Percentiles rank a stretch among this genome's conserved stretches.
Evolutionary conservation across 441 rosid genomes (phyloP).

Genomic region (Adansonia gregorii): DNA sequence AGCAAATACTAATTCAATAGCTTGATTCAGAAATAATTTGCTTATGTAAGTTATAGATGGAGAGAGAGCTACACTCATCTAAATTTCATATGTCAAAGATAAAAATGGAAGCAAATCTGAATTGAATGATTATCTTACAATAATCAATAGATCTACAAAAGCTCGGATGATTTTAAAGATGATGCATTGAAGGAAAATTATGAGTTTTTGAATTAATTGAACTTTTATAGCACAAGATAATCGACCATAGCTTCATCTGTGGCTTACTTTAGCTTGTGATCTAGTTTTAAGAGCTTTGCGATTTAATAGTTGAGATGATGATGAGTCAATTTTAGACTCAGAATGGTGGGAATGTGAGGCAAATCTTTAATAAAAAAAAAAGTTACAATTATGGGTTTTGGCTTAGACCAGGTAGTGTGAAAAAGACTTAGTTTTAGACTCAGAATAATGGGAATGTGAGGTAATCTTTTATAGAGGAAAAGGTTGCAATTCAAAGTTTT

Average conservation of each 20-base stretch:
- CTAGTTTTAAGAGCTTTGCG: conserved; percentile 38
- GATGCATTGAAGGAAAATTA: not conserved
- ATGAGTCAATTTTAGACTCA: conserved; percentile 44
- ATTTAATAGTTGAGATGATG: conserved; percentile 44
- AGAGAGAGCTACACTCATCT: not conserved
- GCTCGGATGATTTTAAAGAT: not conserved
- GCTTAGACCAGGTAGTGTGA: too few species aligned
- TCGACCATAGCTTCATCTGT: conserved; percentile 40
- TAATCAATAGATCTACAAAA: not conserved
- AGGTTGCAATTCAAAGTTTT: conserved; percentile 31
- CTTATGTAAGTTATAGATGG: not conserved
- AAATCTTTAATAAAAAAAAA: not conserved
- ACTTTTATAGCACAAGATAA: conserved; percentile 24
- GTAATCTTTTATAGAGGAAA: conserved; percentile 30
- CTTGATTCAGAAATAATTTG: not conserved
- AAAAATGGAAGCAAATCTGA: conserved; percentile 16
- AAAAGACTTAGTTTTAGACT: conserved; percentile 41
- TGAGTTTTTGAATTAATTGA: conserved; percentile 11
- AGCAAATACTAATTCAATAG: not conserved
- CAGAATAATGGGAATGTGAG: conserved; percentile 26
- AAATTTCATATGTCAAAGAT: not conserved
- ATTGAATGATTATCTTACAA: conserved; percentile 15
- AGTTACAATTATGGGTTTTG: too few species aligned
- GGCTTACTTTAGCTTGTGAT: conserved; percentile 34
- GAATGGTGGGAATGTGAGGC: conserved; percentile 25